A percentile compares a stretch with the other conserved stretches of the same genome.
Conservation (phyloP, 140 eudicot genomes). For the Cichorium intybus region DNA sequence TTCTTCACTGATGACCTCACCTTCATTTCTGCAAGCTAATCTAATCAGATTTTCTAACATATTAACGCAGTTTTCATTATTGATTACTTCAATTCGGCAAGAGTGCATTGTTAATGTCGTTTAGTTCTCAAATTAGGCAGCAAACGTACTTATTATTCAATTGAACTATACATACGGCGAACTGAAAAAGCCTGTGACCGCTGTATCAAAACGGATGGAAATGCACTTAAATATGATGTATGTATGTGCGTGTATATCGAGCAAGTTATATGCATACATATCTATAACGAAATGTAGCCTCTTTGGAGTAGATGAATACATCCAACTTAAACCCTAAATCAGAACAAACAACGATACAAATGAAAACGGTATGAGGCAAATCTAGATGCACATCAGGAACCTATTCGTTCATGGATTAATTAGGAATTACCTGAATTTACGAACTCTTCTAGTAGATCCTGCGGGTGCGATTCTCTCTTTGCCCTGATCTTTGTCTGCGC, state of each 20-base stretch:
- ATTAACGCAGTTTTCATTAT: neutral
- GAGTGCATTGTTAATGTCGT: neutral
- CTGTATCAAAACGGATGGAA: neutral
- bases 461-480: neutral
- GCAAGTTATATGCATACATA: neutral
- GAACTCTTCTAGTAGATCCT: neutral
- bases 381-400: neutral
- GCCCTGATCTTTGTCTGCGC: neutral
- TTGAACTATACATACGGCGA: neutral
- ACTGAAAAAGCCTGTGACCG: neutral
- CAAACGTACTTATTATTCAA: neutral
- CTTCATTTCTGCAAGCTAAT: conserved; percentile 59
- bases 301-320: neutral
- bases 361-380: neutral
- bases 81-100: neutral
- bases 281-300: neutral
- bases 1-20: conserved; percentile 93
- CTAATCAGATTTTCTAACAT: neutral
- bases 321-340: neutral
- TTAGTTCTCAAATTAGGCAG: neutral
- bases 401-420: neutral
- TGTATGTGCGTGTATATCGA: neutral
- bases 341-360: neutral
- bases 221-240: neutral
- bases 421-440: neutral